Evolutionary conservation across 257 asterid species (phyloP), one percentile per base, ranked within the genome.

Genomic region (Striga asiatica): DNA sequence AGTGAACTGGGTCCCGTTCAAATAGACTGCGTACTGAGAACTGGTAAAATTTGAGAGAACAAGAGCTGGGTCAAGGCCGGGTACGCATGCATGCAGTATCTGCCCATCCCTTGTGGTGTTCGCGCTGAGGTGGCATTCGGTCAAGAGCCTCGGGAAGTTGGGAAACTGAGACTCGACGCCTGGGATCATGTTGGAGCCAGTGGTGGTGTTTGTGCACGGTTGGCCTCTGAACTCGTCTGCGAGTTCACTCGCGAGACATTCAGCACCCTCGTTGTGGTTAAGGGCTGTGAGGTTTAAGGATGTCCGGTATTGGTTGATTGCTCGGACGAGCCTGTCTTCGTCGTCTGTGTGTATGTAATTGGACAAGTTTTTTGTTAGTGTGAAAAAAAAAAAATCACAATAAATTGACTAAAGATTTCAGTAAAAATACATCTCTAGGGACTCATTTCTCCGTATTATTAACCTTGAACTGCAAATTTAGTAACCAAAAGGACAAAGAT

Each of bases 91-190:
- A 16, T 94, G 96, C 77, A 89, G 6, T 50, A 89, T 73, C 23
- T 71, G 79, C 8, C 96, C 98, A n/a, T 89, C 98, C 54, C 98
- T 66, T 14, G 89, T 89, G 48, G 83, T 77, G 49, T 93, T 79
- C 62, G 74, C 85, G 7, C 86, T 86, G 62, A 89, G 53, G 27
- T 80, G 71, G 70, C 98, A 89, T 49, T 76, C 76, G 4, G 74
- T 4, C 6, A 86, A 82, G 38, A 81, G 68, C 8, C 50, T 56
- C 6, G 94, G 98, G 49, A 66, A 91, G 85, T 64, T 41, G 4
- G 80, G 23, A 24, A 73, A 73, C 70, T 67, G 93, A 18, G 93
- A 79, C 47, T 81, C 93, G 2, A 78, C 80, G 39, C 95, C 96
- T 1, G 80, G 98, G 14, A 89, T 75, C 5, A 94, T 80, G 71